phyloP scores from a whole-genome alignment of 306 rosid genomes.

The Cyamopsis tetragonoloba region DNA sequence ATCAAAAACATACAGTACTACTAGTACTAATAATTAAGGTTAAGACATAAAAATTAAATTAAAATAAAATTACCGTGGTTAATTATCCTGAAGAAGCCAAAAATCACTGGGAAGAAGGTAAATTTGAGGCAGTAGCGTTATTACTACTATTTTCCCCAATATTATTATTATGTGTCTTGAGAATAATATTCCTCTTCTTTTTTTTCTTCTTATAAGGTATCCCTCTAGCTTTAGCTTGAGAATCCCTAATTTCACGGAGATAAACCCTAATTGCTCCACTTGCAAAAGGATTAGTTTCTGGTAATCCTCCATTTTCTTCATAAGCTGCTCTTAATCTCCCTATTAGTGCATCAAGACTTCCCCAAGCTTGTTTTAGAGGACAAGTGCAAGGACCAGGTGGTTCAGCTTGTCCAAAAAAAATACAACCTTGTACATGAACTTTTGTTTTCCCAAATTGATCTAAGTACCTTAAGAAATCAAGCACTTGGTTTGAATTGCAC shows the following conservation, averaged over 20 bases:
- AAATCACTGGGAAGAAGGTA: slow-evolving; percentile 32
- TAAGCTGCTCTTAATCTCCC: slow-evolving; percentile 85
- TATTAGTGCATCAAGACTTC: slow-evolving; percentile 77
- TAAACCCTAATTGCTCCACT: slow-evolving; percentile 64
- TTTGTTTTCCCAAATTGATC: slow-evolving; percentile 80
- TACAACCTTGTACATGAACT: slow-evolving; percentile 56
- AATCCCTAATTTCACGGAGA: slow-evolving; percentile 60
- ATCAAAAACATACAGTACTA: no score
- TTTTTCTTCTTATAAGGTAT: slow-evolving; percentile 79
- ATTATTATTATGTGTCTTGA: no score
- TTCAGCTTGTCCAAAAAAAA: slow-evolving; percentile 62
- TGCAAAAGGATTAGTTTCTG: slow-evolving; percentile 73
- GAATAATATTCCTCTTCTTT: slow-evolving; percentile 37
- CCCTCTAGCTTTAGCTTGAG: slow-evolving; percentile 77
- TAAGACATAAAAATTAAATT: no score
- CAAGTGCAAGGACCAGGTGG: slow-evolving; percentile 80
- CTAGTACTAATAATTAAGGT: no score
- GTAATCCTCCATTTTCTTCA: slow-evolving; percentile 82
- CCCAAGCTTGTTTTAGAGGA: slow-evolving; percentile 76
- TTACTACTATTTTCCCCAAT: no score
- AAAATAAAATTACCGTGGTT: no score
- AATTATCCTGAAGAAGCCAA: slow-evolving; percentile 7
- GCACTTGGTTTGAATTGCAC: slow-evolving; percentile 68
- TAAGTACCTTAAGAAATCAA: slow-evolving; percentile 66
- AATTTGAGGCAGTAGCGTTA: no score